Evolutionary conservation across 164 flowering plant species (phyloP), one percentile per base, ranked within the genome.

Genomic region (Amborella trichopoda): DNA sequence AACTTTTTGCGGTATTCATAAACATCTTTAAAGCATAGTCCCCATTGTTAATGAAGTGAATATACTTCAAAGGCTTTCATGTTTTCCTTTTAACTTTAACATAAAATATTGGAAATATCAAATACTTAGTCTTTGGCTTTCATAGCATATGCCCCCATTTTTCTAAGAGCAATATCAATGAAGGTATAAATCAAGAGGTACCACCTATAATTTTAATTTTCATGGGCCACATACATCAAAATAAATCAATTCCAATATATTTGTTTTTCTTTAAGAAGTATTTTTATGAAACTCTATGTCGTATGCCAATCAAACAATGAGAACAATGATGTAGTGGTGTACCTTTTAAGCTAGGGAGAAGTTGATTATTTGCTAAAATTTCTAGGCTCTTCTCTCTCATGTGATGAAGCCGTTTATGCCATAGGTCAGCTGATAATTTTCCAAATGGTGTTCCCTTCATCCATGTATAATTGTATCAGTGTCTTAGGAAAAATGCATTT

Each of bases 81-180:
- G 23, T 26, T 28, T 46, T 20, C 16, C 24, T 28, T 27, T 46
- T 8, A 11, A 46, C 23, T 11, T n/a, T 44, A 16, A n/a, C 49
- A 30, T 48, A 40, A 28, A 48, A 48, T 3, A 6, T 32, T 20
- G 14, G 22, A 48, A 30, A 48, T 21, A 3, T 21, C 18, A 0
- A 48, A 30, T 3, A 48, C 39, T 13, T 32, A 11, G 13, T 48
- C 40, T 30, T 48, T n/a, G n/a, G n/a, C n/a, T n/a, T n/a, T n/a
- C n/a, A n/a, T n/a, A n/a, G n/a, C n/a, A n/a, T n/a, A n/a, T 3
- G 10, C 10, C 39, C 24, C 12, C n/a, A 30, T 12, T 30, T 37
- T 48, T 30, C 39, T 26, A n/a, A 12, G 17, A 45, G 48, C 32
- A 30, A 30, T 19, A 48, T 21, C 6, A 10, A 32, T 32, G 16